Evolutionary conservation across 805 yeast species (phyloP).

Genomic region (Candida wancherniae): DNA sequence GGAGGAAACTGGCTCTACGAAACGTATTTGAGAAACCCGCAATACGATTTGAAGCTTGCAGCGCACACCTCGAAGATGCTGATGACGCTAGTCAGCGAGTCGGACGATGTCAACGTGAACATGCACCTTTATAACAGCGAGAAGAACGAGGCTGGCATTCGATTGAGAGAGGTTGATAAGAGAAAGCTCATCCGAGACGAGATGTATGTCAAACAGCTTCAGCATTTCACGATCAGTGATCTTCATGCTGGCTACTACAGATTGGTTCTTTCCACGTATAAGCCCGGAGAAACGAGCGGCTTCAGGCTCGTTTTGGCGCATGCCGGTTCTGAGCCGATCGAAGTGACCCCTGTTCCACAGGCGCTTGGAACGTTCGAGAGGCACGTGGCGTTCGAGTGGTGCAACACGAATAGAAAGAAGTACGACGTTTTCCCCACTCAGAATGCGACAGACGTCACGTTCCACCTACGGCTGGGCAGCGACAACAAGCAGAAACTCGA

Average conservation of each 20-base stretch:
- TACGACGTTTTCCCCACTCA: constrained; percentile 21
- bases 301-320: constrained; percentile 33
- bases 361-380: constrained; percentile 34
- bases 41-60: constrained; percentile 30
- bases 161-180: constrained; percentile 20
- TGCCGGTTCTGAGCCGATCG: constrained; percentile 7
- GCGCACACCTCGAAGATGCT: constrained; percentile 12
- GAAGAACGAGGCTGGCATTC: constrained; percentile 17
- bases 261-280: constrained; percentile 44
- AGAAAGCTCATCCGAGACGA: constrained; percentile 22
- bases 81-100: constrained; percentile 13
- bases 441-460: constrained; percentile 19
- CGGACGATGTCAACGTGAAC: constrained; percentile 28
- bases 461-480: constrained; percentile 24
- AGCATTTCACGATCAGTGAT: constrained; percentile 15
- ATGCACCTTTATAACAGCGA: constrained; percentile 43
- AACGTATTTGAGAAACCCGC: constrained; percentile 52
- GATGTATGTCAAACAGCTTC: constrained; percentile 35
- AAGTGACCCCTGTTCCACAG: constrained; percentile 16
- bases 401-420: constrained; percentile 34
- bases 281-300: constrained; percentile 20
- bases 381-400: constrained; percentile 32
- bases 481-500: constrained; percentile 4
- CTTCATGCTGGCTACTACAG: constrained; percentile 38
- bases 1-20: constrained; percentile 55